Percentiles rank a stretch among this genome's conserved stretches.
Evolutionary conservation across 495 filamentous ascomycete species (phyloP).

Genomic region (Cercophora sp.): DNA sequence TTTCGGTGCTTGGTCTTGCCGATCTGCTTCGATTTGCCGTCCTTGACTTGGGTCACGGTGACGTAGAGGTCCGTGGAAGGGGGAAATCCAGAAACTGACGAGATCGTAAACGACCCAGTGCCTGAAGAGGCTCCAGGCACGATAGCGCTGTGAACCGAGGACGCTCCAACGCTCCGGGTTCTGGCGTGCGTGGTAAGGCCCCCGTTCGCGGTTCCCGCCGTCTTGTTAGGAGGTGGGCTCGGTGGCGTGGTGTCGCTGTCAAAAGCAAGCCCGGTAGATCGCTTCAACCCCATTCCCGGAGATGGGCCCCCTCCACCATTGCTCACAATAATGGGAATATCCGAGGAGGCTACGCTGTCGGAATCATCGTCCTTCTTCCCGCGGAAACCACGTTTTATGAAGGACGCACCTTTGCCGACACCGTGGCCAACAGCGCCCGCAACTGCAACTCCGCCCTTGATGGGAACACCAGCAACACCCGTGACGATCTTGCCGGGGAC

Average conservation of each 20-base stretch:
- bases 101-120: constrained; percentile 73
- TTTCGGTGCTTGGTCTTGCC: constrained; percentile 86
- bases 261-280: constrained; percentile 29
- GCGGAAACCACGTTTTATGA: constrained; percentile 75
- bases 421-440: constrained; percentile 66
- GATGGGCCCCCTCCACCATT: constrained; percentile 37
- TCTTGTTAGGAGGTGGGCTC: constrained; percentile 35
- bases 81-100: constrained; percentile 77
- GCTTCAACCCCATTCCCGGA: constrained; percentile 30
- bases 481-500: constrained; percentile 86
- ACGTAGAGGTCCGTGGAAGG: constrained; percentile 77
- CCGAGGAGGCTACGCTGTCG: constrained; percentile 29
- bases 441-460: constrained; percentile 82
- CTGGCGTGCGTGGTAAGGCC: constrained; percentile 53
- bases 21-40: constrained; percentile 67
- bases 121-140: constrained; percentile 59
- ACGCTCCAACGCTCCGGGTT: constrained; percentile 62
- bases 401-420: constrained; percentile 82
- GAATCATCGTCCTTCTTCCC: constrained; percentile 56
- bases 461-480: constrained; percentile 71
- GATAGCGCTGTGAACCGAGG: constrained; percentile 55
- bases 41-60: constrained; percentile 57
- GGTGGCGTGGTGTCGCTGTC: constrained; percentile 26
- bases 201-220: constrained; percentile 27
- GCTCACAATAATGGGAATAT: constrained; percentile 44